Conservation (phyloP, 1,139 yeast species). For the Lodderomyces margitis region DNA sequence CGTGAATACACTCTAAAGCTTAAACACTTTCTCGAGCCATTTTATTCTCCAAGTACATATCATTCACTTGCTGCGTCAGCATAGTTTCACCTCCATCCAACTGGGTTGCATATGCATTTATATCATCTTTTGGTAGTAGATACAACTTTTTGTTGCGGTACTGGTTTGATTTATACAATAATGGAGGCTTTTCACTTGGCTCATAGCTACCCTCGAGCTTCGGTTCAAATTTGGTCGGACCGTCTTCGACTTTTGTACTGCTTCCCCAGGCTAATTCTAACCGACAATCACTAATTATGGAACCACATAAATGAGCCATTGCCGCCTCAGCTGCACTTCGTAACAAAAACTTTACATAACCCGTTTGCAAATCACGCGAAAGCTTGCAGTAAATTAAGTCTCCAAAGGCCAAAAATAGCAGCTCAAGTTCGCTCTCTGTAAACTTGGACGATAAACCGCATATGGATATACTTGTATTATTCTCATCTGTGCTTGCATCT, state of each 20-base stretch:
- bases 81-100: conserved; percentile 23
- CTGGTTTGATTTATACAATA: conserved; percentile 19
- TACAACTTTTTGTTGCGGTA: conserved; percentile 20
- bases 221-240: conserved; percentile 12
- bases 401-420: conserved; percentile 35
- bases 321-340: conserved; percentile 41
- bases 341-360: conserved; percentile 26
- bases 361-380: conserved; percentile 22
- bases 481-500: conserved; percentile 33
- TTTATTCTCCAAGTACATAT: conserved; percentile 18
- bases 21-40: conserved; percentile 4
- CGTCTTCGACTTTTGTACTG: conserved; percentile 8
- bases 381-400: conserved; percentile 28
- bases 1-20: no score
- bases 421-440: conserved; percentile 29
- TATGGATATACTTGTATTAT: conserved; percentile 32
- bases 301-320: conserved; percentile 31
- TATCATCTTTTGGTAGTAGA: conserved; percentile 15
- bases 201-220: conserved; percentile 14
- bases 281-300: conserved; percentile 29
- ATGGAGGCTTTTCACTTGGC: conserved; percentile 19
- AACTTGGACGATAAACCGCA: conserved; percentile 30
- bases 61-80: conserved; percentile 18
- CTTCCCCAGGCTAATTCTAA: conserved; percentile 37
- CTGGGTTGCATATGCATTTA: conserved; percentile 8